A percentile compares a stretch with the other conserved stretches of the same genome.
phyloP scores from a whole-genome alignment of 2,329 filamentous ascomycete species.

The Dothistroma pini region DNA sequence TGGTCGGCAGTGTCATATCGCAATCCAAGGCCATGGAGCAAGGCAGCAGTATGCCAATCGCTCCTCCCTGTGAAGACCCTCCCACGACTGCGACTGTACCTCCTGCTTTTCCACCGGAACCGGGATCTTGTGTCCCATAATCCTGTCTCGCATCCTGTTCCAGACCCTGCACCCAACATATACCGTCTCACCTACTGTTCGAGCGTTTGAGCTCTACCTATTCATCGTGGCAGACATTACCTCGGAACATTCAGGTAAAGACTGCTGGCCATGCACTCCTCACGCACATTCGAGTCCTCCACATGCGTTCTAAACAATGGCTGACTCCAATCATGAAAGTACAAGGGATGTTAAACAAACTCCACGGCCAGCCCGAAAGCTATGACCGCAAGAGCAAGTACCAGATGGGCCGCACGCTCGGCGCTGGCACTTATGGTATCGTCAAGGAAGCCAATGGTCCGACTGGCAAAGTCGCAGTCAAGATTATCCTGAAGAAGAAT shows the following conservation, averaged over 20 bases:
- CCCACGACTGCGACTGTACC: not conserved
- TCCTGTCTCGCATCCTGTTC: not conserved
- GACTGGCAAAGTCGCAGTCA: conserved; percentile 85
- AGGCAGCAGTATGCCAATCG: conserved; percentile 2
- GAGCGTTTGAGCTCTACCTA: conserved; percentile 2
- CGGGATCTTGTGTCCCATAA: not conserved
- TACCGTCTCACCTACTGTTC: not conserved
- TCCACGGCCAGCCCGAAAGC: conserved; percentile 93
- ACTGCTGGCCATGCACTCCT: conserved; percentile 7
- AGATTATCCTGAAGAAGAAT: conserved; percentile 99
- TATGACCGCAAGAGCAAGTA: conserved; percentile 99
- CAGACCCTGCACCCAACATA: not conserved
- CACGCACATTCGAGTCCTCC: not conserved
- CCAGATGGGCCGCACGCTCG: conserved; percentile 86
- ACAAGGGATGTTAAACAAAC: conserved; percentile 77
- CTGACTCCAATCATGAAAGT: conserved; percentile 22
- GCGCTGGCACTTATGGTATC: conserved; percentile 96
- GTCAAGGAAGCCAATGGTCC: conserved; percentile 89
- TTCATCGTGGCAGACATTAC: conserved; percentile 1
- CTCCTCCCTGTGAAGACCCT: not conserved
- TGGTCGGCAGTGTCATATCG: not conserved
- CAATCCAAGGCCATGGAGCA: not conserved
- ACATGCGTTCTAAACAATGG: conserved; percentile 21
- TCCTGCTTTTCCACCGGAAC: not conserved
- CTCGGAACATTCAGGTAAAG: conserved; percentile 1